phyloP scores from a whole-genome alignment of 2,329 filamentous ascomycete genomes.

The Microdochium bolleyi region DNA sequence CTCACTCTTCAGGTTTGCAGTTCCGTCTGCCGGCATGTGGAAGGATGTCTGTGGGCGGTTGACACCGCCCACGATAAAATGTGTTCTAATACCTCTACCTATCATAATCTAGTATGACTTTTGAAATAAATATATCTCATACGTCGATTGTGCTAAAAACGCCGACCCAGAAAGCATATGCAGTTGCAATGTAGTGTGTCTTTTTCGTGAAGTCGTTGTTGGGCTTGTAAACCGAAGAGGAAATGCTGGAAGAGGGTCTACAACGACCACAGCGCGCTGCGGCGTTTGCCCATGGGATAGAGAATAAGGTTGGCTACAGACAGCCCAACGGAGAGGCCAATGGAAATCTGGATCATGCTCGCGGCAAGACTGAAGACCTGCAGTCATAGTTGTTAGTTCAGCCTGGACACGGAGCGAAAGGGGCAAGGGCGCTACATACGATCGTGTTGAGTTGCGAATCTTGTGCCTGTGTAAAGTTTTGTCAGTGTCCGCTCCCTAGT shows the following conservation, averaged over 20 bases:
- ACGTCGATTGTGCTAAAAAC: background rate
- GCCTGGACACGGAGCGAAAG: background rate
- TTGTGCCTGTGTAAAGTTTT: background rate
- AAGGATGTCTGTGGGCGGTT: no score
- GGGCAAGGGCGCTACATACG: background rate
- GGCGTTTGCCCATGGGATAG: constrained; percentile 48
- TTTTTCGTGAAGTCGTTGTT: background rate
- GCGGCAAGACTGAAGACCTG: constrained; percentile 42
- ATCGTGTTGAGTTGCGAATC: constrained; percentile 1
- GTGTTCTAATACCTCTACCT: background rate
- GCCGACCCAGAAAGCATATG: background rate
- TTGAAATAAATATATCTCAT: background rate
- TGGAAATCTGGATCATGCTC: constrained; percentile 52
- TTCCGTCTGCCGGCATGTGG: background rate
- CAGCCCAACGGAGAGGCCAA: constrained; percentile 54
- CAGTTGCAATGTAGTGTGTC: background rate
- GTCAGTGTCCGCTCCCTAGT: background rate
- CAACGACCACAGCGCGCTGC: constrained; percentile 40
- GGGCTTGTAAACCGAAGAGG: background rate
- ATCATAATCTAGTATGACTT: background rate
- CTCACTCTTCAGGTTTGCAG: background rate
- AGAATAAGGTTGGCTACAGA: constrained; percentile 48
- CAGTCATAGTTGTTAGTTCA: background rate
- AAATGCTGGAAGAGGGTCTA: background rate
- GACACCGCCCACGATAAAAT: no score